Percentiles rank a stretch among this genome's conserved stretches.
Evolutionary conservation across 2,329 filamentous ascomycete genomes (phyloP).

Genomic region (Trichoderma atroviride): DNA sequence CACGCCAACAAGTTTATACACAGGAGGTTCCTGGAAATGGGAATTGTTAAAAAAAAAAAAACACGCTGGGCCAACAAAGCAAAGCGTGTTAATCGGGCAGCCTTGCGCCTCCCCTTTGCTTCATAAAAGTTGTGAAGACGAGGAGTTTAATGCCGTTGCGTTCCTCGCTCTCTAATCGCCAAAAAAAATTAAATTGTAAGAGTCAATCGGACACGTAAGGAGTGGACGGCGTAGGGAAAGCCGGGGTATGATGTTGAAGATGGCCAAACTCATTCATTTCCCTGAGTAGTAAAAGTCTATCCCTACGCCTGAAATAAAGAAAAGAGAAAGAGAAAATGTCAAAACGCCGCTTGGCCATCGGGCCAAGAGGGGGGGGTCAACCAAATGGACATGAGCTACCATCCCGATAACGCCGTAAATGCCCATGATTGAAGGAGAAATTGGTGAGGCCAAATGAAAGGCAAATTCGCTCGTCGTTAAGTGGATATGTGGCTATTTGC

Average conservation of each 20-base stretch:
- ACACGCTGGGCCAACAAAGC: conserved; percentile 16
- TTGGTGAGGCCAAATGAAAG: conserved; percentile 27
- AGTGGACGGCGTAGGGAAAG: conserved; percentile 45
- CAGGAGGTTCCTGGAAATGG: conserved; percentile 21
- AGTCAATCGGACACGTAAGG: conserved; percentile 40
- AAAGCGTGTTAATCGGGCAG: conserved; percentile 1
- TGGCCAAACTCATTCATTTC: conserved; percentile 28
- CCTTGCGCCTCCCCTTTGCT: conserved; percentile 15
- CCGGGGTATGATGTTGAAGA: conserved; percentile 27
- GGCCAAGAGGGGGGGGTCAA: conserved; percentile 37
- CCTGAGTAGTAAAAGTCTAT: conserved; percentile 34
- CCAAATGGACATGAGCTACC: conserved; percentile 44
- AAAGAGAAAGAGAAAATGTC: conserved; percentile 36
- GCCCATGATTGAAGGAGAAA: conserved; percentile 37
- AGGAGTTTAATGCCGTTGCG: conserved; percentile 17
- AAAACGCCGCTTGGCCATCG: conserved; percentile 44
- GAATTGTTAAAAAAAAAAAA: conserved; percentile 18
- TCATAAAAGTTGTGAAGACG: conserved; percentile 14
- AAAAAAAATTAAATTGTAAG: conserved; percentile 34
- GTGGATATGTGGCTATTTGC: conserved; percentile 37
- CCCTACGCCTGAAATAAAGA: conserved; percentile 41
- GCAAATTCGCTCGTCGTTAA: conserved; percentile 28
- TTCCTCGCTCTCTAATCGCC: conserved; percentile 34
- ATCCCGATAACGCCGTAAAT: conserved; percentile 49
- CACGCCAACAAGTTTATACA: conserved; percentile 24